Conservation (phyloP, 345 rosid genomes). For the Clarkia xantiana region DNA sequence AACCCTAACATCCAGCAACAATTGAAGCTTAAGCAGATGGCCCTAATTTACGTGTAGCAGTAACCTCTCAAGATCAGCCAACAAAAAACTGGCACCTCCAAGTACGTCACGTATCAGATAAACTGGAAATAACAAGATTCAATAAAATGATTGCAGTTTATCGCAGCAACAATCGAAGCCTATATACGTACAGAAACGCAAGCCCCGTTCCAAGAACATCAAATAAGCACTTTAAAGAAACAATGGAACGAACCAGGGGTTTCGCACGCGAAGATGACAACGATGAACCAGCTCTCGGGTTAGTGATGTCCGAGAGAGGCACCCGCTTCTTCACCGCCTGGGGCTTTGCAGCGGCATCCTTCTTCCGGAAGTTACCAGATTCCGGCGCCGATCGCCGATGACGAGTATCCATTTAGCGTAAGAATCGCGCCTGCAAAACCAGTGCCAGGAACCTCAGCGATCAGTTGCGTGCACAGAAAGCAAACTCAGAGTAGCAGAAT, state of each 20-base stretch:
- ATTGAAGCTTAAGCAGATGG: no score
- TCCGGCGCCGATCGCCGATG: conserved; percentile 27
- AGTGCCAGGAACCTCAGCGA: background rate
- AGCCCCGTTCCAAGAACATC: no score
- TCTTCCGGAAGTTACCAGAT: conserved; percentile 28
- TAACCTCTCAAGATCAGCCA: no score
- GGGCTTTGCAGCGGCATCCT: conserved; percentile 19
- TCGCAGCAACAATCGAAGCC: no score
- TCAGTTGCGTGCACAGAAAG: background rate
- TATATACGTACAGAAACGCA: no score
- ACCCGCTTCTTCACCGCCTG: conserved; percentile 43
- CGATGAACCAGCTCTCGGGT: conserved; percentile 20
- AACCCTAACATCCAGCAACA: no score
- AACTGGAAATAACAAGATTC: no score
- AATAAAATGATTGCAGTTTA: no score
- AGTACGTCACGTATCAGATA: no score
- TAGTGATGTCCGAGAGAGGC: conserved; percentile 44
- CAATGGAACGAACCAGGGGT: conserved; percentile 29
- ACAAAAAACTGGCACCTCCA: no score
- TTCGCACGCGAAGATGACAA: conserved; percentile 12
- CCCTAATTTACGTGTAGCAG: no score
- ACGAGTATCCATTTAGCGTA: conserved; percentile 15
- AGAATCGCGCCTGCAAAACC: background rate
- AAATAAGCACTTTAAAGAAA: background rate
- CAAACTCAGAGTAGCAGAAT: no score